phyloP scores from a whole-genome alignment of 2,329 filamentous ascomycete genomes.

The Fusarium luffae region DNA sequence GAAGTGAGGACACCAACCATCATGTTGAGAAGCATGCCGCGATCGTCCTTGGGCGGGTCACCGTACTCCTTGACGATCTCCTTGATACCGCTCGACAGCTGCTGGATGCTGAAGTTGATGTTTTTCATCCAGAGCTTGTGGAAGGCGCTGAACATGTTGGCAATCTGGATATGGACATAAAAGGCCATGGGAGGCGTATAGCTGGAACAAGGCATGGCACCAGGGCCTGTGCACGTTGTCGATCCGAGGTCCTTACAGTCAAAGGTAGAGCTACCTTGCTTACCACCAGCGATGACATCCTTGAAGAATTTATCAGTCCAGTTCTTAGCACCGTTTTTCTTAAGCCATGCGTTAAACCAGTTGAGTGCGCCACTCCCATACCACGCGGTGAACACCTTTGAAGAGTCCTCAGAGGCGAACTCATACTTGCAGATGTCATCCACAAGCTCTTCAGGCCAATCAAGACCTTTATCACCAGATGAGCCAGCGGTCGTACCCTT shows the following conservation, averaged over 20 bases:
- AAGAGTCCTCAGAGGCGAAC: background rate
- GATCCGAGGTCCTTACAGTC: background rate
- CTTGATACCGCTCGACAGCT: conserved; percentile 10
- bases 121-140: conserved; percentile 5
- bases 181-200: conserved; percentile 16
- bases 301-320: conserved; percentile 1
- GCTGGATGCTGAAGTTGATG: conserved; percentile 7
- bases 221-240: conserved; percentile 1
- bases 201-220: background rate
- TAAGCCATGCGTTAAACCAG: background rate
- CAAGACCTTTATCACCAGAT: background rate
- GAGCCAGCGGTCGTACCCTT: background rate
- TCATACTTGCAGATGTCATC: background rate
- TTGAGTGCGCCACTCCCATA: background rate
- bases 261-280: background rate
- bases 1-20: conserved; percentile 26
- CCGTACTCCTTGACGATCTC: conserved; percentile 12
- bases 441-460: background rate
- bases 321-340: background rate
- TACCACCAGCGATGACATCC: background rate
- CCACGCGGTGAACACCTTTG: background rate
- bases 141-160: conserved; percentile 10
- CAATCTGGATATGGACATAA: conserved; percentile 22
- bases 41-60: conserved; percentile 8
- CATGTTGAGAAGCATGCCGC: conserved; percentile 24